Conservation (phyloP, 75 land plant species). For the Sequoiadendron giganteum region DNA sequence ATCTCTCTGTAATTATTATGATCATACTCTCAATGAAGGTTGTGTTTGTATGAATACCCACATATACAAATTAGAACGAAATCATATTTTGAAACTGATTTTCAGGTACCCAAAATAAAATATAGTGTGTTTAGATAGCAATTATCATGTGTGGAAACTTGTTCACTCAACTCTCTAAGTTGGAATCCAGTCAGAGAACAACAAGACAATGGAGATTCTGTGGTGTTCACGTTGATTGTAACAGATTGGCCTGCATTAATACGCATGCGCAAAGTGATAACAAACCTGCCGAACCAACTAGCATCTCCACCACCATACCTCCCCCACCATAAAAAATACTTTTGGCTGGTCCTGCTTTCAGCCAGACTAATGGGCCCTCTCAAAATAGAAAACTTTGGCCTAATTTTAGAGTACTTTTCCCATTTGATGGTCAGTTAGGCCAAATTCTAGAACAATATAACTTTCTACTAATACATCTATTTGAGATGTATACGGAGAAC, state of each 20-base stretch:
- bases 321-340: not conserved
- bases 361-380: not conserved
- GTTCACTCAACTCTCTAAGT: not conserved
- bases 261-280: slow-evolving; percentile 5
- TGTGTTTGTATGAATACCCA: not conserved
- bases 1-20: not conserved
- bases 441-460: not conserved
- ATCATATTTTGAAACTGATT: not conserved
- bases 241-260: not conserved
- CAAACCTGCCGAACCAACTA: not conserved
- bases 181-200: slow-evolving; percentile 6
- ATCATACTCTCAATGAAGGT: not conserved
- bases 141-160: slow-evolving; percentile 1
- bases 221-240: slow-evolving; percentile 4
- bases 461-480: not conserved
- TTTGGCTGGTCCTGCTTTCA: not conserved
- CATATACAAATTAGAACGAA: not conserved
- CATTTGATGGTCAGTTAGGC: not conserved
- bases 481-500: not conserved
- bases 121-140: not conserved
- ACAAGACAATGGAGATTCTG: slow-evolving; percentile 7
- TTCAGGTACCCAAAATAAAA: not conserved
- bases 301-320: not conserved
- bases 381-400: not conserved
- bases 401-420: not conserved